phyloP scores from a whole-genome alignment of 2,329 filamentous ascomycete genomes.

The Ophiocordyceps unilateralis region DNA sequence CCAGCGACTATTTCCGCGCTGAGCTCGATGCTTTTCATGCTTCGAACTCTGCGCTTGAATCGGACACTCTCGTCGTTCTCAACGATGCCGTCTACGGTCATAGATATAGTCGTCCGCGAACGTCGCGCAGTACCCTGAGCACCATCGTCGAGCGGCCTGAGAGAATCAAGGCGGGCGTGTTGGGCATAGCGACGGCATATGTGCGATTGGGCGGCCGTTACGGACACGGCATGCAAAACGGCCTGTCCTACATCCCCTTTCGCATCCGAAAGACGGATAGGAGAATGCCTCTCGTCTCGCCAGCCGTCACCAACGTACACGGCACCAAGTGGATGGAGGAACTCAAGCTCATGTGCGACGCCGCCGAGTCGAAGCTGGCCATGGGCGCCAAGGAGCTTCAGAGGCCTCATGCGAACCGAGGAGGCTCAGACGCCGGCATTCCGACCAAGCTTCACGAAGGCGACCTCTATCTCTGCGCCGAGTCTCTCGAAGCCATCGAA shows the following conservation, averaged over 20 bases:
- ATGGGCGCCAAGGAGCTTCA: conserved; percentile 62
- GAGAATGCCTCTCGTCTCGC: conserved; percentile 51
- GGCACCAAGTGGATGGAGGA: conserved; percentile 89
- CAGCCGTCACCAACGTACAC: conserved; percentile 78
- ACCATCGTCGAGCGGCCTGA: conserved; percentile 91
- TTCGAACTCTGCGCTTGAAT: conserved; percentile 18
- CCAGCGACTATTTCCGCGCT: conserved; percentile 48
- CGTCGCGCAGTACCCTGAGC: conserved; percentile 50
- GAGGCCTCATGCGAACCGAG: conserved; percentile 44
- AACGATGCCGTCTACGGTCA: conserved; percentile 95
- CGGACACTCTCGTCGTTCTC: conserved; percentile 64
- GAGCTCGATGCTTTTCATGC: conserved; percentile 50
- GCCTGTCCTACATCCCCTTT: conserved; percentile 51
- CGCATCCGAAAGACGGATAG: conserved; percentile 68
- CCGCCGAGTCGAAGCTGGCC: conserved; percentile 62
- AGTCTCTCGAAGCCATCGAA: conserved; percentile 76
- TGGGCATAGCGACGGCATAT: conserved; percentile 77
- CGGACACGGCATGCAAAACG: conserved; percentile 45
- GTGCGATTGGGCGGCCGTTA: conserved; percentile 76
- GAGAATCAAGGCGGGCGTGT: conserved; percentile 63
- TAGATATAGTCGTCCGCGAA: conserved; percentile 68
- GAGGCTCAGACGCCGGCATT: conserved; percentile 21
- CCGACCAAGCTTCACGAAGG: conserved; percentile 60
- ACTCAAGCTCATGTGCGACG: conserved; percentile 66
- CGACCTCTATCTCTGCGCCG: conserved; percentile 77